A percentile compares a stretch with the other conserved stretches of the same genome.
Conservation (phyloP, 371 early-diverging fungal species). For the Nematocida ironsii region DNA sequence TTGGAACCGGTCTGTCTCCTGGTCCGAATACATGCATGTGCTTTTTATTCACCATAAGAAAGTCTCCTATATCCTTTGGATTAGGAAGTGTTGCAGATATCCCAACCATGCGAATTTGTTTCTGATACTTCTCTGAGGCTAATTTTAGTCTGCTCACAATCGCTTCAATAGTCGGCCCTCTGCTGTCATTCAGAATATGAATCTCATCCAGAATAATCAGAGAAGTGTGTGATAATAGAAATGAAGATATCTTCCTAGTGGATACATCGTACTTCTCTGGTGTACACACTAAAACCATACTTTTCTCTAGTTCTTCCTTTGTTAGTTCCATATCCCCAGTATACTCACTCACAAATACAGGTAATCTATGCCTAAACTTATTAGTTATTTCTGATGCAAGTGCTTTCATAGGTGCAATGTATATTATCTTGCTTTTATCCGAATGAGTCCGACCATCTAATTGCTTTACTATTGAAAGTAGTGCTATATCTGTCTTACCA, state of each 20-base stretch:
- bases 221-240: slow-evolving; percentile 72
- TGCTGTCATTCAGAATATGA: slow-evolving; percentile 92
- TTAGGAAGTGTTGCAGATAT: slow-evolving; percentile 97
- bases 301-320: slow-evolving; percentile 82
- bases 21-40: slow-evolving; percentile 88
- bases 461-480: slow-evolving; percentile 73
- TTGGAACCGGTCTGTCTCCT: slow-evolving; percentile 76
- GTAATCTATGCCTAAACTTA: slow-evolving; percentile 78
- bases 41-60: slow-evolving; percentile 79
- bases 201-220: slow-evolving; percentile 97
- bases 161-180: slow-evolving; percentile 94
- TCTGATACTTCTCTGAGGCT: slow-evolving; percentile 74
- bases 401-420: slow-evolving; percentile 99
- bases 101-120: slow-evolving; percentile 83
- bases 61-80: slow-evolving; percentile 87
- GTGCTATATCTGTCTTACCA: slow-evolving; percentile 86
- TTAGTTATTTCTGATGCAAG: slow-evolving; percentile 92
- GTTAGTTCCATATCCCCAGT: slow-evolving; percentile 94
- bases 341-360: slow-evolving; percentile 81
- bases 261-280: slow-evolving; percentile 99
- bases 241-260: slow-evolving; percentile 79
- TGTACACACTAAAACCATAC: slow-evolving; percentile 94
- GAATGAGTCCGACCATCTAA: slow-evolving; percentile 40
- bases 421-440: slow-evolving; percentile 78
- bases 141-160: slow-evolving; percentile 84